These are phyloP conservation scores for Fonsecaea nubica DNA, from an alignment of 2,329 filamentous ascomycete species.

Conservation along the genomic window DNA sequence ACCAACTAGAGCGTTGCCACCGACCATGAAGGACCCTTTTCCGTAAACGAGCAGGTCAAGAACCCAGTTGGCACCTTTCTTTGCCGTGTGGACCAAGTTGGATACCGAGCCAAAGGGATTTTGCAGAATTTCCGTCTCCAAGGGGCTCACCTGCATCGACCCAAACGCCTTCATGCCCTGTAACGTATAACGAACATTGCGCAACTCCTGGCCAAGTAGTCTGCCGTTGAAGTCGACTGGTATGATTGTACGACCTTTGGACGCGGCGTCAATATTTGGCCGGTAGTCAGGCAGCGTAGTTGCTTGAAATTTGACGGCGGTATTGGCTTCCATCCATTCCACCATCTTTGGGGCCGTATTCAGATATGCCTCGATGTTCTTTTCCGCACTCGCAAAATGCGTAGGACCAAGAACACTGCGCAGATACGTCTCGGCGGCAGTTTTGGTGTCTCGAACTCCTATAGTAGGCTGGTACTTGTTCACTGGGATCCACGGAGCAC, in stretches of 20 bases:
- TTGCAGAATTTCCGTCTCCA: background rate
- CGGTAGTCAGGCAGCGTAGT: conserved; percentile 3
- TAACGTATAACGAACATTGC: conserved; percentile 7
- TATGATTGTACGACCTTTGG: conserved; percentile 2
- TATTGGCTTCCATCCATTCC: conserved; percentile 24
- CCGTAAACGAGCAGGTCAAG: conserved; percentile 1
- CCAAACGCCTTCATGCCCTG: conserved; percentile 13
- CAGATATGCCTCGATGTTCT: conserved; percentile 21
- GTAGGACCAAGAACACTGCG: background rate
- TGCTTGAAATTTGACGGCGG: conserved; percentile 4
- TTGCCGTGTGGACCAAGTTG: background rate
- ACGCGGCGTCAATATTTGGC: background rate
- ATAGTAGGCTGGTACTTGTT: conserved; percentile 37
- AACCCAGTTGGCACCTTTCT: background rate
- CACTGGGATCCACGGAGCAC: conserved; percentile 47
- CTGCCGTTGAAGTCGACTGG: background rate
- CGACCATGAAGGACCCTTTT: background rate
- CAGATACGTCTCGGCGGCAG: conserved; percentile 38
- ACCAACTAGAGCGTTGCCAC: conserved; percentile 14
- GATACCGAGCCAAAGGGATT: background rate
- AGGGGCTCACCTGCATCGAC: conserved; percentile 3
- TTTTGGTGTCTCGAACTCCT: conserved; percentile 40
- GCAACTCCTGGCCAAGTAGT: background rate
- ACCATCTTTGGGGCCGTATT: conserved; percentile 15
- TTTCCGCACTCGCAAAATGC: no score